Conservation (phyloP, 306 rosid species). For the Canavalia ensiformis region DNA sequence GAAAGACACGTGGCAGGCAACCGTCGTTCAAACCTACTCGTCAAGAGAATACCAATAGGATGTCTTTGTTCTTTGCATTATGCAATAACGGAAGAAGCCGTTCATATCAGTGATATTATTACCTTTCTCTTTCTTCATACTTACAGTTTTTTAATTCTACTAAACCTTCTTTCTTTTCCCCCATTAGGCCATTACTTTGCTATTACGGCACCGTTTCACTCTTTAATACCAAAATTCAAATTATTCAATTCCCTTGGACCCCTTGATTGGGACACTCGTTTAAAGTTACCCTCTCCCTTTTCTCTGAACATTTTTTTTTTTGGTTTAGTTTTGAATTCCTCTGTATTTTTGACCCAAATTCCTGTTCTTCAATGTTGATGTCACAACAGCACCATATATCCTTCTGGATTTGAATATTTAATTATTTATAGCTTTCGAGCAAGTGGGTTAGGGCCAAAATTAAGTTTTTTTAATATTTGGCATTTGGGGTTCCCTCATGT, state of each 20-base stretch:
- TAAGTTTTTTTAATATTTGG: background rate
- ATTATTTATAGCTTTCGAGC: background rate
- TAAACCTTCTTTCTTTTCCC: background rate
- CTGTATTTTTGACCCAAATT: background rate
- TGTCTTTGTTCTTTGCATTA: too few species aligned
- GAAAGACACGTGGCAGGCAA: too few species aligned
- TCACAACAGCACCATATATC: constrained; percentile 1
- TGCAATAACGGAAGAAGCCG: too few species aligned
- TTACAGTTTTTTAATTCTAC: background rate
- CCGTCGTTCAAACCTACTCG: too few species aligned
- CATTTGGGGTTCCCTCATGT: constrained; percentile 22
- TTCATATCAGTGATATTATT: background rate
- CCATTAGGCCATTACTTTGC: background rate
- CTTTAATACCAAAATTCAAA: background rate
- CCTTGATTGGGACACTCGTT: constrained; percentile 24
- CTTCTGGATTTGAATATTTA: constrained; percentile 14
- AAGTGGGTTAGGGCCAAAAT: background rate
- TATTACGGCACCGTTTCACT: constrained; percentile 38
- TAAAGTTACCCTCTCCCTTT: background rate
- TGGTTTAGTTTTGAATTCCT: constrained; percentile 12
- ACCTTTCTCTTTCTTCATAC: background rate
- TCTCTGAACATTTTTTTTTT: background rate
- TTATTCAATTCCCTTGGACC: background rate
- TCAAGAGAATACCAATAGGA: too few species aligned
- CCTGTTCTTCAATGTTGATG: constrained; percentile 4